Evolutionary conservation across 1,139 yeast species (phyloP).

Genomic region (Pichia norvegensis): DNA sequence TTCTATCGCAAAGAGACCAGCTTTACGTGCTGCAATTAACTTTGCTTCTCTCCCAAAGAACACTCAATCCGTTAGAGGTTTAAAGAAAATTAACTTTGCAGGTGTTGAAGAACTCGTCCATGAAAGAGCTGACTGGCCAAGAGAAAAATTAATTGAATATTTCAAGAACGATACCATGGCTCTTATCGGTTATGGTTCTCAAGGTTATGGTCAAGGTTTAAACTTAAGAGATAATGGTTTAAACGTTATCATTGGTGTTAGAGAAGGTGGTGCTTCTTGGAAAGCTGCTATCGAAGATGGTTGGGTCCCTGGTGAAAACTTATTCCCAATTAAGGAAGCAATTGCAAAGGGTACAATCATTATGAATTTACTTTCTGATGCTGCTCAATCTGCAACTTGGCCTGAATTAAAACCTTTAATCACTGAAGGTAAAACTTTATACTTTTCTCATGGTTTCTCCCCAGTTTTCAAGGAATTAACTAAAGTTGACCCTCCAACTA

Average conservation of each 20-base stretch:
- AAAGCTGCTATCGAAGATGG: slow-evolving; percentile 99
- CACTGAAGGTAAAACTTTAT: slow-evolving; percentile 94
- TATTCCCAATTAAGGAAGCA: slow-evolving; percentile 92
- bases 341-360: slow-evolving; percentile 83
- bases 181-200: slow-evolving; percentile 98
- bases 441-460: slow-evolving; percentile 99
- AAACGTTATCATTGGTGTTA: slow-evolving; percentile 95
- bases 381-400: slow-evolving; percentile 99
- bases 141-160: slow-evolving; percentile 89
- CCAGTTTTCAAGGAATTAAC: slow-evolving; percentile 98
- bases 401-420: slow-evolving; percentile 73
- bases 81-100: slow-evolving; percentile 94
- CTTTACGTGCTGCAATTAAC: slow-evolving; percentile 43
- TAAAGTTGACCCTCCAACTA: slow-evolving; percentile 88
- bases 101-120: slow-evolving; percentile 93
- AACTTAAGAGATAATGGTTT: slow-evolving; percentile 98
- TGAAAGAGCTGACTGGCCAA: slow-evolving; percentile 99
- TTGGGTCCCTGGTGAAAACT: slow-evolving; percentile 99
- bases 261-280: slow-evolving; percentile 99
- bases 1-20: slow-evolving; percentile 49
- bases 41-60: slow-evolving; percentile 32
- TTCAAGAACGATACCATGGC: slow-evolving; percentile 98
- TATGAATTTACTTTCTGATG: slow-evolving; percentile 97
- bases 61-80: slow-evolving; percentile 62
- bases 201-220: slow-evolving; percentile 99